Percentiles rank a stretch among this genome's conserved stretches.
phyloP scores from a whole-genome alignment of 192 early-diverging fungal genomes.

The Rhizophagus clarus region DNA sequence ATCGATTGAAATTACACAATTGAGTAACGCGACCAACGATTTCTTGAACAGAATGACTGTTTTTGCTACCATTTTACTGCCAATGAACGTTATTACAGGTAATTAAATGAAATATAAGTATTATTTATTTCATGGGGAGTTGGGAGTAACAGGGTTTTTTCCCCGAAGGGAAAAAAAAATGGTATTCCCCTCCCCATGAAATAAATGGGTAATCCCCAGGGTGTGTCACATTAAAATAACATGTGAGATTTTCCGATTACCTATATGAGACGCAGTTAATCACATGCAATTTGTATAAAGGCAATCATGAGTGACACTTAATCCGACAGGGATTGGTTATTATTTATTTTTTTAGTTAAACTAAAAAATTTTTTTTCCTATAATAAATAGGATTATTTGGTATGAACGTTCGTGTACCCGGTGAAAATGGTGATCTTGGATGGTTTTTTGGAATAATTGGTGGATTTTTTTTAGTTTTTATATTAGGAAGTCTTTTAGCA shows the following conservation, averaged over 20 bases:
- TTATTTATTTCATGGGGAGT: too few relatives aligned
- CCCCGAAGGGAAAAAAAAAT: too few relatives aligned
- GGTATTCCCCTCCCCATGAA: too few relatives aligned
- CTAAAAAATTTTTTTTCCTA: background rate
- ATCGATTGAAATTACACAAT: conserved; percentile 69
- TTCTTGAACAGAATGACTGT: conserved; percentile 51
- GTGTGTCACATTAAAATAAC: too few relatives aligned
- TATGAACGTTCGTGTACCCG: conserved; percentile 71
- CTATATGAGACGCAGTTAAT: too few relatives aligned
- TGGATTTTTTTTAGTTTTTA: background rate
- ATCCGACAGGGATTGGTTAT: too few relatives aligned
- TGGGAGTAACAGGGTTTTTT: too few relatives aligned
- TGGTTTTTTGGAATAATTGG: conserved; percentile 61
- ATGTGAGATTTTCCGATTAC: too few relatives aligned
- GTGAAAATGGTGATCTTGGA: conserved; percentile 48
- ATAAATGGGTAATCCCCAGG: too few relatives aligned
- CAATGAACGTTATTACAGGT: conserved; percentile 65
- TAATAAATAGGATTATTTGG: conserved; percentile 49
- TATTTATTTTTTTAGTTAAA: too few relatives aligned
- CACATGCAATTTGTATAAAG: too few relatives aligned
- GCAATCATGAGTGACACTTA: too few relatives aligned
- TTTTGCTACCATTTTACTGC: conserved; percentile 53
- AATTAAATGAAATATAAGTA: background rate
- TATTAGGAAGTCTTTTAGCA: background rate
- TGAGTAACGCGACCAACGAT: conserved; percentile 56